Conservation (phyloP, 371 early-diverging fungal genomes). For the Umbelopsis sp. region DNA sequence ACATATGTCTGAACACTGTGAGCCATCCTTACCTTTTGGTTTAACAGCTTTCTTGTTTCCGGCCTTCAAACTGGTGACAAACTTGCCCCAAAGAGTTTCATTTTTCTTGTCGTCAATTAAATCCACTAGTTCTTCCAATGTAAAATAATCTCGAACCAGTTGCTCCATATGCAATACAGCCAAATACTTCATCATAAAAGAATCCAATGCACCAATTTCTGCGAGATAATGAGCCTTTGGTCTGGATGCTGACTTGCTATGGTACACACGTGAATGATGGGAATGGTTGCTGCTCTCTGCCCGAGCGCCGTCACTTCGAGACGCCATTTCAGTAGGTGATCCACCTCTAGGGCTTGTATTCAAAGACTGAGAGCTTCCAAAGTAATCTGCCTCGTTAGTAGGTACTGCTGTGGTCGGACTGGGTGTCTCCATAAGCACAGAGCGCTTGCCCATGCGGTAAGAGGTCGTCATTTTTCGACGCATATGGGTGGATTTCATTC, state of each 20-base stretch:
- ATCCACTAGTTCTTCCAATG: constrained; percentile 72
- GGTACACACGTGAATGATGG: neutral
- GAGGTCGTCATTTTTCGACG: constrained; percentile 46
- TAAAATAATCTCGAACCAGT: constrained; percentile 68
- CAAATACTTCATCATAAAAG: constrained; percentile 83
- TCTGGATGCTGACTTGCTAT: constrained; percentile 51
- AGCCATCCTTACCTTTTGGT: constrained; percentile 54
- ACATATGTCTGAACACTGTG: neutral
- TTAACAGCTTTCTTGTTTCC: constrained; percentile 62
- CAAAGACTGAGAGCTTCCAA: neutral
- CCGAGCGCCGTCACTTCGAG: neutral
- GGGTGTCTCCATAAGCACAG: constrained; percentile 40
- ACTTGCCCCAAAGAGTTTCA: constrained; percentile 74
- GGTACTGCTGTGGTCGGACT: constrained; percentile 20
- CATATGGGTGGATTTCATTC: constrained; percentile 46
- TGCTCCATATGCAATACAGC: constrained; percentile 80
- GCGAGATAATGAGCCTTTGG: constrained; percentile 60
- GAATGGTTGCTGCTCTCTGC: neutral
- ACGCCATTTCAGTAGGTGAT: neutral
- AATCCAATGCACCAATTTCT: constrained; percentile 83
- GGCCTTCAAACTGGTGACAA: constrained; percentile 66
- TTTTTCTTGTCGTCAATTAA: constrained; percentile 77
- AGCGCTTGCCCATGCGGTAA: constrained; percentile 37
- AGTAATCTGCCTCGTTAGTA: constrained; percentile 27
- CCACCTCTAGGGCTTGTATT: neutral